phyloP scores from a whole-genome alignment of 2,329 filamentous ascomycete genomes.

The Fusarium poae region DNA sequence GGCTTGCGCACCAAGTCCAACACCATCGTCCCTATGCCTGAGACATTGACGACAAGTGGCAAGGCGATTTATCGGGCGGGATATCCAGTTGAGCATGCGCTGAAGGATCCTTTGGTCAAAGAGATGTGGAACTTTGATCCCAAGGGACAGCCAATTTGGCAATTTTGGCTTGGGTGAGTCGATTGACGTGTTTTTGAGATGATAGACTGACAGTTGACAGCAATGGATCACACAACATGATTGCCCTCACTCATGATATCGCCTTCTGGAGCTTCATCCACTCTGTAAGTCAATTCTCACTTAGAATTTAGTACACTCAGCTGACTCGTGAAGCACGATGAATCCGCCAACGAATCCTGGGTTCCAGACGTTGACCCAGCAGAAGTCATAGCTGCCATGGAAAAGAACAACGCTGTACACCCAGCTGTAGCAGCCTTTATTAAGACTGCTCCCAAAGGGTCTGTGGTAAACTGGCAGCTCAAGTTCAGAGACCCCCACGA shows the following conservation, averaged over 20 bases:
- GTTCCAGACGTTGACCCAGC: conserved; percentile 29
- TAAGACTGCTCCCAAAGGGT: conserved; percentile 33
- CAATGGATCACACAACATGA: conserved; percentile 36
- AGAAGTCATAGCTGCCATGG: conserved; percentile 30
- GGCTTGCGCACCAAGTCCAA: conserved; percentile 29
- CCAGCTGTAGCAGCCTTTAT: conserved; percentile 31
- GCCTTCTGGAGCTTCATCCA: conserved; percentile 40
- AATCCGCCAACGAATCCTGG: conserved; percentile 34
- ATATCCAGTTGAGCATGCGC: conserved; percentile 28
- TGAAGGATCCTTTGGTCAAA: conserved; percentile 21
- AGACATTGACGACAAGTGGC: conserved; percentile 15
- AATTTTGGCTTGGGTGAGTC: conserved; percentile 36
- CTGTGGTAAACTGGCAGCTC: conserved; percentile 37
- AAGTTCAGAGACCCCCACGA: conserved; percentile 38
- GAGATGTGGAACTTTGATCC: conserved; percentile 40
- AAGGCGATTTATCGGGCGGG: conserved; percentile 36
- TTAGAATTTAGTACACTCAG: not conserved
- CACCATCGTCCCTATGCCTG: conserved; percentile 29
- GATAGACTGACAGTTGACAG: not conserved
- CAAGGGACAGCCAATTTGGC: conserved; percentile 21
- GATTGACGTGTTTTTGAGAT: accelerated
- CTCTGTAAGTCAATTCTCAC: conserved; percentile 2
- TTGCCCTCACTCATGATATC: conserved; percentile 20
- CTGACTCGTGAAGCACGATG: conserved; percentile 13
- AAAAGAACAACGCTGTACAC: conserved; percentile 34